phyloP scores from a whole-genome alignment of 2,329 filamentous ascomycete species.

The Colletotrichum cordylinicola region DNA sequence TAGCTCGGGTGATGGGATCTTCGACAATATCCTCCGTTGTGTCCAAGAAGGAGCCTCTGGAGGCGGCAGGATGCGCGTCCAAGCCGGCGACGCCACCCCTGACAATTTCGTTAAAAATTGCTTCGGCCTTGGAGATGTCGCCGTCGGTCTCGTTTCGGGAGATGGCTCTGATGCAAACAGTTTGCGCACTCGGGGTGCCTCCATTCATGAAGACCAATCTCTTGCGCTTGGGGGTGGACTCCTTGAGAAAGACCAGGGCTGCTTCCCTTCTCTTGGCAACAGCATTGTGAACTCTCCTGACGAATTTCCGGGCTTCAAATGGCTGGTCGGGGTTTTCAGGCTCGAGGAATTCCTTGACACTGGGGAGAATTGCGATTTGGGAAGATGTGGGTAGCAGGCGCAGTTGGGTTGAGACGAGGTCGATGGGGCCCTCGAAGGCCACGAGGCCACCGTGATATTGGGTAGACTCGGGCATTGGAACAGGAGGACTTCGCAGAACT shows the following conservation, averaged over 20 bases:
- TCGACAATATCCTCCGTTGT: slow-evolving; percentile 25
- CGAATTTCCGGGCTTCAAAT: slow-evolving; percentile 38
- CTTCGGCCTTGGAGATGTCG: slow-evolving; percentile 53
- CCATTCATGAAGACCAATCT: slow-evolving; percentile 67
- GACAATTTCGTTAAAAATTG: slow-evolving; percentile 55
- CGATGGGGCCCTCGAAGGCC: slow-evolving; percentile 63
- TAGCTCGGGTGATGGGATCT: slow-evolving; percentile 60
- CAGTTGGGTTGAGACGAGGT: slow-evolving; percentile 63
- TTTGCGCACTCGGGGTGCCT: slow-evolving; percentile 59
- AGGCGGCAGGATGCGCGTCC: slow-evolving; percentile 10
- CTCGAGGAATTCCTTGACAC: slow-evolving; percentile 52
- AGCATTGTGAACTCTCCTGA: slow-evolving; percentile 58
- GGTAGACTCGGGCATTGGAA: slow-evolving; percentile 16
- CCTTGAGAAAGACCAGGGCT: slow-evolving; percentile 57
- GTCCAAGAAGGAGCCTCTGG: not conserved
- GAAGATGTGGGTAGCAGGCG: slow-evolving; percentile 63
- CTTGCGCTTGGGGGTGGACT: slow-evolving; percentile 50
- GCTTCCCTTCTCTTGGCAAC: slow-evolving; percentile 50
- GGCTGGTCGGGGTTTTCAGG: slow-evolving; percentile 28
- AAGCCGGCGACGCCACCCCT: slow-evolving; percentile 53
- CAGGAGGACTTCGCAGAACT: not conserved
- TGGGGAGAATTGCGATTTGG: slow-evolving; percentile 63
- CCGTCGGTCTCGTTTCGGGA: slow-evolving; percentile 57
- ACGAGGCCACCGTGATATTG: slow-evolving; percentile 56
- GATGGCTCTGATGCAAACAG: slow-evolving; percentile 60